Base-by-base conservation (phyloP, 768 basidiomycete genomes). In the Agaricus bisporus region DNA sequence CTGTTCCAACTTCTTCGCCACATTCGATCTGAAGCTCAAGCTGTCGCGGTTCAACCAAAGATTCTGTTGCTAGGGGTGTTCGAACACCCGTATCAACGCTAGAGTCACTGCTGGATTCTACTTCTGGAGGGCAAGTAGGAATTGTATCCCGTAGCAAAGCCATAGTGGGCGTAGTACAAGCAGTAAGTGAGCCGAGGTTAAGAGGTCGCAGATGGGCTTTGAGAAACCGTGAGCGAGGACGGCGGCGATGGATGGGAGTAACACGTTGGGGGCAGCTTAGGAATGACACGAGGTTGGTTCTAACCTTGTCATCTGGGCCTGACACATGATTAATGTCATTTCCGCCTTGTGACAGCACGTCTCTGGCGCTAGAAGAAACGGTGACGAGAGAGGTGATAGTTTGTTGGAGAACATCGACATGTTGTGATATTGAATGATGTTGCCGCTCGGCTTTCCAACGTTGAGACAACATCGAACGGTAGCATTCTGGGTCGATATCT, bases 201-300 rank as follows among this genome's bases (percentile, higher is more conserved):
- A 48, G 41, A 12, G 53, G 53, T 25, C 46, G 39, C 28, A 35
- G 41, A 47, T 48, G 32, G 47, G 36, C 9, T 15, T 42, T 48
- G 53, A 17, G 39, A 4, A 42, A 54, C 9, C 45, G 53, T 32
- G 53, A 42, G 45, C 29, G 53, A 25, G 47, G 42, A 39, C 46
- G 47, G 41, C n/a, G 41, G 41, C n/a, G 41, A 44, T 41, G 53
- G 20, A 54, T 46, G 36, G 53, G 47, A 18, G 35, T 47, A n/a
- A 54, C 47, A 54, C 53, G 53, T 37, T 54, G 53, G 9, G 53
- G 47, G n/a, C 53, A 54, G 35, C 53, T 41, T 48, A 54, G 41
- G 42, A 54, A 54, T n/a, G 53, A 41, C 53, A 54, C 29, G 46
- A 54, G 53, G 53, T 54, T 54, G 39, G 38, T 15, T 28, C 39